Base-by-base conservation (phyloP, 139 green algal genomes). In the Chlamydomonas eustigma region DNA sequence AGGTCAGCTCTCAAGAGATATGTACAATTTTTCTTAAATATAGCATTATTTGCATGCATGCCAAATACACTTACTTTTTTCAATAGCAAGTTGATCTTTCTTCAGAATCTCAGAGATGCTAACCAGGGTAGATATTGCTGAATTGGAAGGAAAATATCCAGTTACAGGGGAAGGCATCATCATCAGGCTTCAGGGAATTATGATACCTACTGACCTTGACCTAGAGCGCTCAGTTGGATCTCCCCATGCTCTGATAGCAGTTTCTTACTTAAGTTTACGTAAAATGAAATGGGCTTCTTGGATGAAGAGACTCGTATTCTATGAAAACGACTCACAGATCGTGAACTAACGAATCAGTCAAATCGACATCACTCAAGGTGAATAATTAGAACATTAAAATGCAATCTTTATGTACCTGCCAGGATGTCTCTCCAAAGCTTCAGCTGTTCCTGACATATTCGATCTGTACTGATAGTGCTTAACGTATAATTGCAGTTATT, bases 51-150 rank as follows among this genome's bases (percentile, higher is more conserved):
- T 28, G 18, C 6, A 22, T 68, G 52, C 8, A 22, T 68, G 52
- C 52, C 32, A 68, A 24, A 37, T 39, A 28, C 37, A 72, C 80
- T 77, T 51, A 85, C 80, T 83, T 71, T 87, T 90, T 68, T 95
- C 88, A 18, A 90, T 79, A 6, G 81, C 92, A 32, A 94, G 76
- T 2, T 79, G 78, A 35, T 91, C 84, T 58, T 90, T 93, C 76
- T 97, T 97, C 6, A 97, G 78, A 30, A 97, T 94, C 74, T 97
- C 92, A n/a, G 90, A 87, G 25, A 97, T 84, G 3, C 90, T 94
- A 2, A 97, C 92, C 76, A 93, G 84, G 8, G 88, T 91, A 37
- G 92, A 90, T 32, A 95, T 89, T 1, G 92, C 92, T 87, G 81
- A 66, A 65, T 8, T 31, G 33, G 44, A 58, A 18, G 12, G 44